Evolutionary conservation across 257 asterid species (phyloP).

Genomic region (Solanum commersonii): DNA sequence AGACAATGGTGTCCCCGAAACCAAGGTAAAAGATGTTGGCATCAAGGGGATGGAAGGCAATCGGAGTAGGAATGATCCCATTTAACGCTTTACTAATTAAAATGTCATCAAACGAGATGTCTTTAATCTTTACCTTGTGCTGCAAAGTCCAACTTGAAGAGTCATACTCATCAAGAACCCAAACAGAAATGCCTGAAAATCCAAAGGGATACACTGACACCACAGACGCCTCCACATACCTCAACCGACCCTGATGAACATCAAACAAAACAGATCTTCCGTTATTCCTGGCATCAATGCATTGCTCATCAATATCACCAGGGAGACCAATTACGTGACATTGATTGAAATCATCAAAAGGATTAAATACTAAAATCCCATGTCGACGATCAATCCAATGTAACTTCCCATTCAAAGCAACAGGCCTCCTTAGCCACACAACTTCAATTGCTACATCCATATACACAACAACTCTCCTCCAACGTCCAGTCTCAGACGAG

Average conservation of each 20-base stretch:
- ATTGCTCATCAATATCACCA: not conserved
- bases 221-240: not conserved
- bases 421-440: not conserved
- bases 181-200: not conserved
- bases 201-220: not conserved
- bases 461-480: not conserved
- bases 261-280: not conserved
- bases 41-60: not conserved
- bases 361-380: not conserved
- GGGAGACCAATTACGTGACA: not conserved
- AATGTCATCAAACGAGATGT: not conserved
- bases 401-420: not conserved
- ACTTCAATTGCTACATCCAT: not conserved
- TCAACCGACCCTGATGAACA: not conserved
- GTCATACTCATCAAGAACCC: constrained; percentile 1
- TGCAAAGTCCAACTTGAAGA: not conserved
- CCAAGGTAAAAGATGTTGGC: not conserved
- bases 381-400: constrained; percentile 4
- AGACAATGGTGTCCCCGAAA: not conserved
- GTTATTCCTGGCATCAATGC: not conserved
- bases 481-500: not conserved
- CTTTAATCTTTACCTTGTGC: not conserved
- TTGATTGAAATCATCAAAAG: not conserved
- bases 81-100: not conserved
- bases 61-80: constrained; percentile 3